Evolutionary conservation across 2,329 filamentous ascomycete species (phyloP).

Genomic region (Ascochyta clinopodiicola): DNA sequence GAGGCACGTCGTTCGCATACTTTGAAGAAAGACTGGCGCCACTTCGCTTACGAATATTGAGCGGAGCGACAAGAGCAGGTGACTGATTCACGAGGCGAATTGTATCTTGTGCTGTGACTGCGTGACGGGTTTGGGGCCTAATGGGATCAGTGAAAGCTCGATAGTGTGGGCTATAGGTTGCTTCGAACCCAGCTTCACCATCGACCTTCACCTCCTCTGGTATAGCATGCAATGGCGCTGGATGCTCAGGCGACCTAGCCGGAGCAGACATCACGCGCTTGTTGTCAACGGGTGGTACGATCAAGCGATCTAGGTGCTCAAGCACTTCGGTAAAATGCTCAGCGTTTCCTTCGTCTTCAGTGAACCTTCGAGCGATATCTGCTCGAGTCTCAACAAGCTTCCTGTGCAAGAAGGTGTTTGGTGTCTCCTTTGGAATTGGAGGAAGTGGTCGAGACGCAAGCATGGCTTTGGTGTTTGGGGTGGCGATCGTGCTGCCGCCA

Average conservation of each 20-base stretch:
- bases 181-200: conserved; percentile 39
- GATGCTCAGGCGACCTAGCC: conserved; percentile 38
- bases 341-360: conserved; percentile 54
- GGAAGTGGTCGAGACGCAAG: conserved; percentile 54
- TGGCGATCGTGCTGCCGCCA: conserved; percentile 35
- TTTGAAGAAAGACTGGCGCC: conserved; percentile 41
- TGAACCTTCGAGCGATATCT: conserved; percentile 61
- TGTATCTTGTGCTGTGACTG: conserved; percentile 50
- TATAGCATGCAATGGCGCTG: conserved; percentile 56
- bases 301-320: conserved; percentile 64
- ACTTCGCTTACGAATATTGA: conserved; percentile 62
- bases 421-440: conserved; percentile 55
- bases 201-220: conserved; percentile 57
- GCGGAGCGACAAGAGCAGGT: conserved; percentile 58
- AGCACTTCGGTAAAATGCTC: conserved; percentile 66
- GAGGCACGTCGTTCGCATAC: conserved; percentile 15
- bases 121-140: conserved; percentile 35
- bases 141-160: conserved; percentile 54
- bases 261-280: conserved; percentile 58
- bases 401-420: conserved; percentile 59
- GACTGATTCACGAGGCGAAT: conserved; percentile 65
- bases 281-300: conserved; percentile 52
- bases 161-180: conserved; percentile 35
- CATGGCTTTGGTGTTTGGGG: conserved; percentile 35
- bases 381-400: conserved; percentile 66